Evolutionary conservation across 164 flowering plant species (phyloP), one percentile per base, ranked within the genome.

Genomic region (Vitis riparia): DNA sequence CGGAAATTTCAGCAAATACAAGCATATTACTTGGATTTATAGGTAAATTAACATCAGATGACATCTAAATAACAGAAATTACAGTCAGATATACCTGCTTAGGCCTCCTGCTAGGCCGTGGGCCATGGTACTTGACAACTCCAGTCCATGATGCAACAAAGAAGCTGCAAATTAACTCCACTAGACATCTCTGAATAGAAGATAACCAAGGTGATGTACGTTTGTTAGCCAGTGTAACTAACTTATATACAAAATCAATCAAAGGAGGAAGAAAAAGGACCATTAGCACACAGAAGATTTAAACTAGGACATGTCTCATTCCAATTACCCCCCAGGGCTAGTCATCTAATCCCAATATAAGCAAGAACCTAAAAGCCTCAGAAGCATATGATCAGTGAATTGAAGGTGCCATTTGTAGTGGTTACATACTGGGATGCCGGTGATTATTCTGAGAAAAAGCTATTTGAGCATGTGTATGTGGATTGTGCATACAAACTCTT

Each of bases 81-180:
- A 32, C 23, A 62, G 1, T 32, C 16, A 55, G 61, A 51, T 17
- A 2, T 68, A 90, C 99, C 91, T 95, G 97, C 76, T 83, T 87
- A 61, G 99, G 97, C 58, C 97, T 85, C 62, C 83, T 87, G 84
- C 97, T 87, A n/a, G 98, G 99, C 58, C 91, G 83, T 75, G 99
- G 98, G 15, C 98, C 99, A 70, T 96, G 99, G 71, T 93, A 96
- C 77, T 84, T 96, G 73, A 96, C 91, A 74, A 96, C 97, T 19
- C 97, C 99, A 70, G 99, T 96, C 99, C 99, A 96, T n/a, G 98
- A 96, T 62, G 98, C 97, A 70, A 96, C 98, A 85, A 93, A 96
- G 76, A 93, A 89, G 67, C 95, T 77, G 86, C 99, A 91, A 37
- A 93, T 86, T 65, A 96, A 72, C 84, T 93, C 98, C 79, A 92